phyloP scores from a whole-genome alignment of 2,329 filamentous ascomycete species.

The Colletotrichum sidae region DNA sequence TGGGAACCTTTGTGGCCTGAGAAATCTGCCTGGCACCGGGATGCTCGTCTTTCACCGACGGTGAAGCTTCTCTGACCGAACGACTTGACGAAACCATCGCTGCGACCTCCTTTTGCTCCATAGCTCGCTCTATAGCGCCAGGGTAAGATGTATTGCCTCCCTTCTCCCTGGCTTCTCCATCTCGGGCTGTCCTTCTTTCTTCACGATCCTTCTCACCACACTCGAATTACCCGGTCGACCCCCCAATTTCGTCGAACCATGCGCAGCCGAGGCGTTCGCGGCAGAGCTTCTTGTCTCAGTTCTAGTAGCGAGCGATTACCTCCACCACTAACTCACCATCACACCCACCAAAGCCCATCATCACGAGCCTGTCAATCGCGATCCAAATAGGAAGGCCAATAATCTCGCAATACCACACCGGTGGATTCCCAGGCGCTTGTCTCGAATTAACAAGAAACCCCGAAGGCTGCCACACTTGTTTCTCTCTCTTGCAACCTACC shows the following conservation, averaged over 20 bases:
- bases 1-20: too few relatives aligned
- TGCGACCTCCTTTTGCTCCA: too few relatives aligned
- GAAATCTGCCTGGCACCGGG: too few relatives aligned
- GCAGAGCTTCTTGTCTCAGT: conserved; percentile 15
- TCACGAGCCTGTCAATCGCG: conserved; percentile 36
- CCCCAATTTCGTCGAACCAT: conserved; percentile 23
- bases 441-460: conserved; percentile 27
- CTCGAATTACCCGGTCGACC: conserved; percentile 19
- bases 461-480: conserved; percentile 33
- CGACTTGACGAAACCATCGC: too few relatives aligned
- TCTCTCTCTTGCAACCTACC: too few relatives aligned
- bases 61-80: too few relatives aligned
- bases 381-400: conserved; percentile 39
- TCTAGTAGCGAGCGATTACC: conserved; percentile 10
- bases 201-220: conserved; percentile 3
- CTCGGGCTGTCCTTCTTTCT: neutral
- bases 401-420: conserved; percentile 37
- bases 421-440: conserved; percentile 34
- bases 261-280: conserved; percentile 30
- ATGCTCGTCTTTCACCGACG: too few relatives aligned
- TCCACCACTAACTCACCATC: conserved; percentile 12
- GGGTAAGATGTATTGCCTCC: neutral
- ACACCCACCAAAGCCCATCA: conserved; percentile 31
- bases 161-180: neutral
- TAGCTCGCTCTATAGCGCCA: too few relatives aligned